phyloP scores from a whole-genome alignment of 192 early-diverging fungal genomes.

The Backusella liffmaniae region DNA sequence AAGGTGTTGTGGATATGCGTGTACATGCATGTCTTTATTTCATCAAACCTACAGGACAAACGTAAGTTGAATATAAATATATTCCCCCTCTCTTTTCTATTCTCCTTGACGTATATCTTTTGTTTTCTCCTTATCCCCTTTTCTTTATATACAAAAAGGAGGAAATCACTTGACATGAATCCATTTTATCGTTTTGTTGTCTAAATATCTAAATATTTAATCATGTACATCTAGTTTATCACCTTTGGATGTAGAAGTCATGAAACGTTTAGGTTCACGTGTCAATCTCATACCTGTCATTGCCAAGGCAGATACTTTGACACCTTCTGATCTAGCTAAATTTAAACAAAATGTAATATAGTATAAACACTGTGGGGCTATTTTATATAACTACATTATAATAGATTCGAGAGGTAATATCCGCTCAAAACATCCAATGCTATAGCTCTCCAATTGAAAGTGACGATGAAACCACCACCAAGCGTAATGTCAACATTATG shows the following conservation, averaged over 20 bases:
- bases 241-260: conserved; percentile 95
- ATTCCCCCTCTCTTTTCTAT: not conserved
- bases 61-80: conserved; percentile 37
- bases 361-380: too few relatives aligned
- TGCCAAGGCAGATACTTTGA: conserved; percentile 98
- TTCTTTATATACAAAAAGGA: not conserved
- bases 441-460: conserved; percentile 88
- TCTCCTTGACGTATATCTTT: too few relatives aligned
- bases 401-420: conserved; percentile 87
- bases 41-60: conserved; percentile 97
- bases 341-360: conserved; percentile 90
- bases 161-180: too few relatives aligned
- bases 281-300: conserved; percentile 98
- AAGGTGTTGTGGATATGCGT: conserved; percentile 88
- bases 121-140: not conserved
- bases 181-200: too few relatives aligned
- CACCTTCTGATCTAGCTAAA: conserved; percentile 81
- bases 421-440: conserved; percentile 88
- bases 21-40: conserved; percentile 99
- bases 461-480: conserved; percentile 77
- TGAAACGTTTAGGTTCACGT: conserved; percentile 94
- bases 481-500: conserved; percentile 85
- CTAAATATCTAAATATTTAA: not conserved
- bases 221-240: conserved; percentile 53
- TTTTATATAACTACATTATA: not conserved